These are phyloP conservation scores for Cladosporium sphaerospermum DNA, from an alignment of 2,329 filamentous ascomycete species.

Conservation along the genomic window DNA sequence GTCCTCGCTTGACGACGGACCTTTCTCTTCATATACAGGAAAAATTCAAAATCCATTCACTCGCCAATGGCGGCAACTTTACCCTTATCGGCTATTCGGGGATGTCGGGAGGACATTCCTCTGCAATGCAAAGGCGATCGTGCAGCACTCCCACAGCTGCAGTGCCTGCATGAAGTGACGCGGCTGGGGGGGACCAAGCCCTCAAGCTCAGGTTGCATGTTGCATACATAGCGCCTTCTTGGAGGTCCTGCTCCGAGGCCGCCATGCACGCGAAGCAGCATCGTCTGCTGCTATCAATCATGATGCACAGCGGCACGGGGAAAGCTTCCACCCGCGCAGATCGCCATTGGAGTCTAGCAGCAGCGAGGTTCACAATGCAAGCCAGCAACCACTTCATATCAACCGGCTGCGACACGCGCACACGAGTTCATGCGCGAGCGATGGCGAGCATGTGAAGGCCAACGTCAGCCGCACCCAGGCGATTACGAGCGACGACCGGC, in stretches of 20 bases:
- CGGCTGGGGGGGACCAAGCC: background rate
- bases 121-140: slow-evolving; percentile 9
- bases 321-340: background rate
- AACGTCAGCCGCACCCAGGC: background rate
- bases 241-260: background rate
- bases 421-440: too few relatives aligned
- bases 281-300: background rate
- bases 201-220: slow-evolving; percentile 4
- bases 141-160: background rate
- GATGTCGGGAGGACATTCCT: slow-evolving; percentile 10
- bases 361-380: slow-evolving; percentile 3
- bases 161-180: slow-evolving; percentile 9
- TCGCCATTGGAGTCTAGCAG: background rate
- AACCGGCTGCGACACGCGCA: too few relatives aligned
- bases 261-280: slow-evolving; percentile 1
- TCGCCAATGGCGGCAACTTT: background rate
- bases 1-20: too few relatives aligned
- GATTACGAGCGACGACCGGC: too few relatives aligned
- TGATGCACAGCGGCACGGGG: slow-evolving; percentile 8
- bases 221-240: background rate
- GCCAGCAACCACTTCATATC: slow-evolving; percentile 5
- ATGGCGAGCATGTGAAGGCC: background rate
- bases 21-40: too few relatives aligned
- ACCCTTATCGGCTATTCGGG: background rate
- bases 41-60: background rate